A percentile compares a stretch with the other conserved stretches of the same genome.
phyloP scores from a whole-genome alignment of 352 stramenopile genomes.

The Saprolegnia diclina region DNA sequence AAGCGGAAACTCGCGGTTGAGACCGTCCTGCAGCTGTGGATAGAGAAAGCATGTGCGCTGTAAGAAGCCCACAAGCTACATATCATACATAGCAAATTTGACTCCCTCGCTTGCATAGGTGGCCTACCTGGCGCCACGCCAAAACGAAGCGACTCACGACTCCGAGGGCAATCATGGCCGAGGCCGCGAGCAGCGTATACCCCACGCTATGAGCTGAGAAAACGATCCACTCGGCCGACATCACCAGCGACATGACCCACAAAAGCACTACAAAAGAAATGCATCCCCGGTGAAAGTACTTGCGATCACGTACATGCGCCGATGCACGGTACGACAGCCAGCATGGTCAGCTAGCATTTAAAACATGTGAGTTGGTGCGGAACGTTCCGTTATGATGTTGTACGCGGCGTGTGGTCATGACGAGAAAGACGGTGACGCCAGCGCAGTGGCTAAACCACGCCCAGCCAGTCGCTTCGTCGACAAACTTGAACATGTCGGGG shows the following conservation, averaged over 20 bases:
- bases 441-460: conserved; percentile 82
- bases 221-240: conserved; percentile 77
- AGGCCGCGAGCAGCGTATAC: conserved; percentile 64
- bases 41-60: conserved; percentile 78
- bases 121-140: conserved; percentile 43
- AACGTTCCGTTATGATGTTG: conserved; percentile 5
- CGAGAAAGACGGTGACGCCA: conserved; percentile 66
- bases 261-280: conserved; percentile 37
- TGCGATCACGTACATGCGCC: conserved; percentile 32
- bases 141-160: conserved; percentile 77
- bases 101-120: background rate
- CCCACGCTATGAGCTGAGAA: conserved; percentile 73
- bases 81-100: background rate
- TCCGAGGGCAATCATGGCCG: conserved; percentile 68
- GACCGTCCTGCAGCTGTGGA: conserved; percentile 62
- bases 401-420: conserved; percentile 66
- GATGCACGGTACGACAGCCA: conserved; percentile 64
- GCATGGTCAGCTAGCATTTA: conserved; percentile 26
- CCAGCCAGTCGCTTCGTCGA: conserved; percentile 78
- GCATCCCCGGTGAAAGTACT: background rate
- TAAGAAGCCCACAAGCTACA: conserved; percentile 68
- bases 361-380: background rate
- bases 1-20: conserved; percentile 69
- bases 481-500: conserved; percentile 72
- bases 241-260: conserved; percentile 70